Evolutionary conservation across 2,329 filamentous ascomycete species (phyloP), one percentile per base, ranked within the genome.

Genomic region (Lecanoromycetidae sp.): DNA sequence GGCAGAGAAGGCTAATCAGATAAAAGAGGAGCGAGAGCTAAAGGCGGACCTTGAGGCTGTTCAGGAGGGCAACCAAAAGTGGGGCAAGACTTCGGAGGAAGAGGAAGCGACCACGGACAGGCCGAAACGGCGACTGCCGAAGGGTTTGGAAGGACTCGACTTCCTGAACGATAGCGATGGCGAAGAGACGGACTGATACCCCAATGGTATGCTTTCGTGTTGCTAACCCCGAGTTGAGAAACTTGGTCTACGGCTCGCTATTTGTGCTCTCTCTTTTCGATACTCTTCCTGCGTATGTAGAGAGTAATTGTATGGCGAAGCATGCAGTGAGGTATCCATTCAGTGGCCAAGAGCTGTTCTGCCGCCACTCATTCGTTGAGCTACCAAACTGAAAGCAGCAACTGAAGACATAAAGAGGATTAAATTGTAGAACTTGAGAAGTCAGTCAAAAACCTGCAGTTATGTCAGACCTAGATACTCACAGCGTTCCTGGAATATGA

Each of bases 361-460:
- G 32, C 43, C 53, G 22, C 65, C 65, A 52, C 71, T 73, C 75
- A 95, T 84, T 56, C 83, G 82, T 61, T 98, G 91, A 23, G 90
- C 91, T 52, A 91, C 80, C 51, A 98, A 70, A 62, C 90, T 94
- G 69, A 96, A 95, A 51, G 94, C 79, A 6, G 90, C 87, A 20
- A 98, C 84, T 0, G 91, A 95, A 20, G 88, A 91, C 73, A 98
- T 90, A 69, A 96, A 98, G 2, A 96, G 71, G 1, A 95, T 87
- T 0, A 94, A 79, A 60, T 98, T 96, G 68, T 98, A 98, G 64
- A 98, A 98, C 91, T 94, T 26, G 37, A 10, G 15, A 19, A 27
- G 22, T 44, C 30, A 38, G 29, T 29, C 17, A 19, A 25, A 30
- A 25, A 19, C 3, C 20, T 33, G 29, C 23, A n/a, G 17, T 13